These are phyloP conservation scores for Podospora conica DNA, from an alignment of 495 filamentous ascomycete species.

Conservation along the genomic window DNA sequence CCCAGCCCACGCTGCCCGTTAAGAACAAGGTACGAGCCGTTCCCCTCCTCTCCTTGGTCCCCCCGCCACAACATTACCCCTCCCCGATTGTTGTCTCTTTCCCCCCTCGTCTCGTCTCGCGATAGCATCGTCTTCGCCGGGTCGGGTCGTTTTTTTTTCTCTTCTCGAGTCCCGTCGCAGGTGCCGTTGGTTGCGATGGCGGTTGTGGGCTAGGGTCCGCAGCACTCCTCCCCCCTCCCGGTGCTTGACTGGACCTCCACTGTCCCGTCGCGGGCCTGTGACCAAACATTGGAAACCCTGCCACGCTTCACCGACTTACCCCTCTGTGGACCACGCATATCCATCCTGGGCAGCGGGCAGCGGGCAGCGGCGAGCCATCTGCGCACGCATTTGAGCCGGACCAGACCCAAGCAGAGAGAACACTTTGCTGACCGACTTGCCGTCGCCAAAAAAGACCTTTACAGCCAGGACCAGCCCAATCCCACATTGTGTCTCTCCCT, in stretches of 20 bases:
- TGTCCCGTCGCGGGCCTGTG: background rate
- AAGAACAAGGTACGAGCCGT: background rate
- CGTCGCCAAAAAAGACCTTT: background rate
- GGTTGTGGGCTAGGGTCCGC: constrained; percentile 17
- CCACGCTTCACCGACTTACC: constrained; percentile 12
- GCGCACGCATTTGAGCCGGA: background rate
- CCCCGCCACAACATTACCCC: background rate
- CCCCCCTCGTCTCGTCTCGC: background rate
- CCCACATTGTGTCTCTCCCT: background rate
- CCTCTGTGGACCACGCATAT: constrained; percentile 23
- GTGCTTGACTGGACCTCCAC: background rate
- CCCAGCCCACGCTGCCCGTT: background rate
- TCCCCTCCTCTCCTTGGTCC: background rate
- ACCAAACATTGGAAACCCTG: constrained; percentile 2
- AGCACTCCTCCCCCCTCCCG: background rate
- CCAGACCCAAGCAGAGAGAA: background rate
- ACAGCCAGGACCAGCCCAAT: constrained; percentile 14
- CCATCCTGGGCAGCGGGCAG: constrained; percentile 11
- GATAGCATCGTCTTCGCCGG: background rate
- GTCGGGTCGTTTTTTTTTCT: background rate
- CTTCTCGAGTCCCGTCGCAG: background rate
- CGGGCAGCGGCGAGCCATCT: background rate
- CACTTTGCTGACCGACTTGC: constrained; percentile 19
- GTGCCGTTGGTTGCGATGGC: constrained; percentile 10
- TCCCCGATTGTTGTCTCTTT: background rate